A percentile compares a stretch with the other conserved stretches of the same genome.
Evolutionary conservation across 805 yeast genomes (phyloP).

Genomic region (Candida corydali): DNA sequence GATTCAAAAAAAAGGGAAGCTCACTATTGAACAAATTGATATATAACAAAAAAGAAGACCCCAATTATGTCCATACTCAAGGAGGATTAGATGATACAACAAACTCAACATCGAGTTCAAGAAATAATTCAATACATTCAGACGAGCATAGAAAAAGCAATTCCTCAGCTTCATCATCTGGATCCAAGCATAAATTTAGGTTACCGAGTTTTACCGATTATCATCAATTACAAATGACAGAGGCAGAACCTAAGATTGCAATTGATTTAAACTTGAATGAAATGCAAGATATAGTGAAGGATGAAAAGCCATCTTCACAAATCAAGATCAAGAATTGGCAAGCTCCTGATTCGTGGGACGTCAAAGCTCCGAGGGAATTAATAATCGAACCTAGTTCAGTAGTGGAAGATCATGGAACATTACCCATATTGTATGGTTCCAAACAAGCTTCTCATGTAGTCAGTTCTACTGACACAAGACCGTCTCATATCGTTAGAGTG

Average conservation of each 20-base stretch:
- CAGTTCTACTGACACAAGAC: conserved; percentile 11
- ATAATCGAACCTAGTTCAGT: conserved; percentile 8
- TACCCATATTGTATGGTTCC: conserved; percentile 33
- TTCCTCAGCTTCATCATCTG: conserved; percentile 14
- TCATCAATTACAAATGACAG: conserved; percentile 9
- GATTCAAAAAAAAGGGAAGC: conserved; percentile 34
- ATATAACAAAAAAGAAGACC: conserved; percentile 29
- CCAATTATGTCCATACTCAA: conserved; percentile 4
- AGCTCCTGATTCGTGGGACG: conserved; percentile 50
- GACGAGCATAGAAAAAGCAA: conserved; percentile 13
- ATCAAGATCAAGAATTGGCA: conserved; percentile 24
- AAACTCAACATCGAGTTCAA: conserved; percentile 1
- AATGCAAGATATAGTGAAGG: conserved; percentile 48
- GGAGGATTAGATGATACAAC: neutral
- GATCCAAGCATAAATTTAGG: conserved; percentile 32
- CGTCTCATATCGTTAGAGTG: conserved; percentile 58
- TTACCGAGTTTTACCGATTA: conserved; percentile 33
- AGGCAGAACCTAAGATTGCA: conserved; percentile 3
- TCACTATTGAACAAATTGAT: conserved; percentile 38
- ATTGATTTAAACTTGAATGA: conserved; percentile 47
- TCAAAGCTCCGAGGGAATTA: conserved; percentile 22
- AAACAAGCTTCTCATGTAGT: conserved; percentile 6
- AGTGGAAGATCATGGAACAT: conserved; percentile 6
- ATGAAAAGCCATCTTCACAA: neutral
- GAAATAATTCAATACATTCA: conserved; percentile 4